Evolutionary conservation across 2,329 filamentous ascomycete genomes (phyloP).

Genomic region (Aspergillus quadricinctus): DNA sequence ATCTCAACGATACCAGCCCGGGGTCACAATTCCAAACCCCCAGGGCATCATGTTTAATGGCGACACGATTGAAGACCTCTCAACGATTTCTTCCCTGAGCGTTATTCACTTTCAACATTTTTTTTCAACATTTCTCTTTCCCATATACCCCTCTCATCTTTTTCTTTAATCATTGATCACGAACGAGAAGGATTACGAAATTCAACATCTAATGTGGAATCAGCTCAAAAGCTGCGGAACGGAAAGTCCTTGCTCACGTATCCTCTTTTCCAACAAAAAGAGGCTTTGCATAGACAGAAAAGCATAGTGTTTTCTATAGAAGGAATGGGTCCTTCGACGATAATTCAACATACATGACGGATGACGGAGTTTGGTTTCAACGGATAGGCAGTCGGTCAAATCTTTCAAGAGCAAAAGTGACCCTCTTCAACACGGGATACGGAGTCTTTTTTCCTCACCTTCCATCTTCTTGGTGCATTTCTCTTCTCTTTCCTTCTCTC

Average conservation of each 20-base stretch:
- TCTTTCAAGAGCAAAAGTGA: conserved; percentile 12
- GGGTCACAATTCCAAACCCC: conserved; percentile 1
- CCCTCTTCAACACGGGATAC: conserved; percentile 27
- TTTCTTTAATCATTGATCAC: conserved; percentile 18
- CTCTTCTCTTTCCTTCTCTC: conserved; percentile 6
- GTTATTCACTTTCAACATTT: conserved; percentile 37
- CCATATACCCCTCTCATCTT: conserved; percentile 32
- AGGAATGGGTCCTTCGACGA: neutral
- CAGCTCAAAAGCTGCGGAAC: conserved; percentile 1
- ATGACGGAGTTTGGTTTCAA: conserved; percentile 20
- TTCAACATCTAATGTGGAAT: conserved; percentile 1
- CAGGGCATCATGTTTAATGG: conserved; percentile 29
- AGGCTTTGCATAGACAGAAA: conserved; percentile 15
- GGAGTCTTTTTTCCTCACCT: conserved; percentile 13
- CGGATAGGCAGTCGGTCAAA: conserved; percentile 1
- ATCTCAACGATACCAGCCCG: conserved; percentile 34
- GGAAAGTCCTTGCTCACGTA: neutral
- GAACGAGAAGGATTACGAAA: conserved; percentile 12
- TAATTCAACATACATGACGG: conserved; percentile 18
- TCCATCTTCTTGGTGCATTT: conserved; percentile 5
- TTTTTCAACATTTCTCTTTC: conserved; percentile 21
- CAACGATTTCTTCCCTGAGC: conserved; percentile 39
- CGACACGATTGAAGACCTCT: conserved; percentile 39
- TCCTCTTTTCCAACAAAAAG: neutral
- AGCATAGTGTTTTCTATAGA: conserved; percentile 6